Percentiles rank a stretch among this genome's conserved stretches.
These are phyloP conservation scores for Kluyveromyces marxianus DNA, from an alignment of 1,139 yeast species.

Conservation along the genomic window DNA sequence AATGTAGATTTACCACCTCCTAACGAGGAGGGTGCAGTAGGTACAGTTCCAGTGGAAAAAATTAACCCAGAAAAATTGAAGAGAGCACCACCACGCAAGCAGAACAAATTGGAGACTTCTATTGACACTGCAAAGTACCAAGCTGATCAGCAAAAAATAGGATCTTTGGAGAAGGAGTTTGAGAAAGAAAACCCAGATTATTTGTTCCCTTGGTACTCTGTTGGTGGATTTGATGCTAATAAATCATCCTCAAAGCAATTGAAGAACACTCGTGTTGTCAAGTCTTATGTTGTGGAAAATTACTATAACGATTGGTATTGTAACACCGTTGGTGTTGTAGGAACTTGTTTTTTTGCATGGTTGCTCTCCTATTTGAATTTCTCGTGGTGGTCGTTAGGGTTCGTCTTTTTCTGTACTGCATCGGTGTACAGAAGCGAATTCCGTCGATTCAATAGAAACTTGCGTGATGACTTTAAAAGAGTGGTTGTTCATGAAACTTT, in stretches of 20 bases:
- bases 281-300: conserved; percentile 58
- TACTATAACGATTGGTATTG: conserved; percentile 67
- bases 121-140: conserved; percentile 20
- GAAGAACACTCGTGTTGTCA: conserved; percentile 33
- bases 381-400: conserved; percentile 39
- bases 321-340: conserved; percentile 55
- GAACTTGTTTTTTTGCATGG: conserved; percentile 72
- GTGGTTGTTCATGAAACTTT: conserved; percentile 50
- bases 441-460: conserved; percentile 62
- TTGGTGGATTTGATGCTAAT: conserved; percentile 35
- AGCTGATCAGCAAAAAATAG: conserved; percentile 6
- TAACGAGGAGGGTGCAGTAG: conserved; percentile 22
- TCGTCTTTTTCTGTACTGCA: conserved; percentile 52
- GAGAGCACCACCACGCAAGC: conserved; percentile 20
- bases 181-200: conserved; percentile 13
- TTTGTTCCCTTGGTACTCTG: conserved; percentile 36
- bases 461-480: conserved; percentile 68
- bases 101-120: conserved; percentile 25
- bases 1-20: conserved; percentile 20
- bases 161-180: conserved; percentile 11
- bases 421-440: conserved; percentile 65
- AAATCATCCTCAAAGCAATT: conserved; percentile 15
- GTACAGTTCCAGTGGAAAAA: conserved; percentile 25
- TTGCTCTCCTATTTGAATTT: conserved; percentile 46
- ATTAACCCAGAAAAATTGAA: conserved; percentile 21